Conservation (phyloP, 495 filamentous ascomycete genomes). For the Copromyces sp. region DNA sequence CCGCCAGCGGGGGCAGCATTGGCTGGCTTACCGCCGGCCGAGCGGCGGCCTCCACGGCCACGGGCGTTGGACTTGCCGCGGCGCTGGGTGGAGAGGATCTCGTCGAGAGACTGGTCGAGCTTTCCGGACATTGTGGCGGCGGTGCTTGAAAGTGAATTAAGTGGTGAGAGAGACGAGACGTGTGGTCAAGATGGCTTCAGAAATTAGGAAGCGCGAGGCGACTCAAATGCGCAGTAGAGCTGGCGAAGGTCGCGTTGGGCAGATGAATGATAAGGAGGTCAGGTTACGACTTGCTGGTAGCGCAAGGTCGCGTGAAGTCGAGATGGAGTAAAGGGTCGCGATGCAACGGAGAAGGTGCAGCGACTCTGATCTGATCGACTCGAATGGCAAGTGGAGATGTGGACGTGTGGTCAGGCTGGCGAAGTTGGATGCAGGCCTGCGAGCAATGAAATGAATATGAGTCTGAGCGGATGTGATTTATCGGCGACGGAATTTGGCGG, state of each 20-base stretch:
- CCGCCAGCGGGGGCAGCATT: constrained; percentile 67
- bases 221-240: neutral
- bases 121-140: constrained; percentile 72
- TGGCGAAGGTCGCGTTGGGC: constrained; percentile 3
- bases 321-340: constrained; percentile 2
- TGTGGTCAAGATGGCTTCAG: neutral
- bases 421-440: constrained; percentile 36
- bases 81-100: constrained; percentile 75
- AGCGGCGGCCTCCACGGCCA: constrained; percentile 42
- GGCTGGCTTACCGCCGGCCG: constrained; percentile 39
- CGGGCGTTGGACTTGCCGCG: constrained; percentile 31
- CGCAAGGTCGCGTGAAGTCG: constrained; percentile 12
- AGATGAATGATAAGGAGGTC: constrained; percentile 1
- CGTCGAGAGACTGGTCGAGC: constrained; percentile 89
- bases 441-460: constrained; percentile 11
- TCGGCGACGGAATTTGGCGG: constrained; percentile 7
- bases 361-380: constrained; percentile 1
- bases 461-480: constrained; percentile 8
- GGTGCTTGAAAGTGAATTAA: constrained; percentile 8
- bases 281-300: constrained; percentile 2
- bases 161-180: constrained; percentile 9
- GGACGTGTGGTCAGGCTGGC: constrained; percentile 18
- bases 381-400: constrained; percentile 3
- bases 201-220: neutral
- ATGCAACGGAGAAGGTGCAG: constrained; percentile 1